A percentile compares a stretch with the other conserved stretches of the same genome.
phyloP scores from a whole-genome alignment of 2,329 filamentous ascomycete species.

The Xylaria hypoxylon region DNA sequence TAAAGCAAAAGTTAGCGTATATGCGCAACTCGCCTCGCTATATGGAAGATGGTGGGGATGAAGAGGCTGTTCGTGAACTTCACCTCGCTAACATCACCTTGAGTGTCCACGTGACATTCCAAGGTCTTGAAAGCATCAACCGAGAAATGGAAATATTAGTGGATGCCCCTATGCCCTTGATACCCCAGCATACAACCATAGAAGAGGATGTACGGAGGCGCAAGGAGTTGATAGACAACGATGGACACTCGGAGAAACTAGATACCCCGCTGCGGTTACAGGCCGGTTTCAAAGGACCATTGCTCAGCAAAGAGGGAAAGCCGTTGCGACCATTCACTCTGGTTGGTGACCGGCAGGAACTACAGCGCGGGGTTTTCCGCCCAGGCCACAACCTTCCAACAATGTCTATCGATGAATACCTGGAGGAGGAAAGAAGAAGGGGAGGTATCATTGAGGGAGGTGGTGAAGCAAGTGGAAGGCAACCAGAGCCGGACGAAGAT shows the following conservation, averaged over 20 bases:
- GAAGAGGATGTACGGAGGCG: conserved; percentile 60
- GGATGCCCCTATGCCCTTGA: conserved; percentile 70
- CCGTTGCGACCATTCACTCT: conserved; percentile 93
- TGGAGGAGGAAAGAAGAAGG: conserved; percentile 86
- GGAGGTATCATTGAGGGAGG: conserved; percentile 94
- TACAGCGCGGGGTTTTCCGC: conserved; percentile 85
- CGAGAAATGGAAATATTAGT: conserved; percentile 87
- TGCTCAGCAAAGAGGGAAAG: conserved; percentile 82
- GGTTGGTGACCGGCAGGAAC: conserved; percentile 78
- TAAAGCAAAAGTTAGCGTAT: conserved; percentile 82
- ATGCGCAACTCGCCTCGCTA: conserved; percentile 58
- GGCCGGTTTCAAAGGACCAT: conserved; percentile 70
- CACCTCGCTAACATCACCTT: conserved; percentile 81
- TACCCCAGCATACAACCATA: conserved; percentile 58
- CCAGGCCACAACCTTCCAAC: conserved; percentile 94
- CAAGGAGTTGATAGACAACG: conserved; percentile 50
- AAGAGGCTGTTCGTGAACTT: conserved; percentile 82
- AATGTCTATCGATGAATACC: conserved; percentile 97
- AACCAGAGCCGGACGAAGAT: conserved; percentile 86
- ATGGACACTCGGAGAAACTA: conserved; percentile 77
- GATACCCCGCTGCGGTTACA: conserved; percentile 71
- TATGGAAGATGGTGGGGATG: conserved; percentile 75
- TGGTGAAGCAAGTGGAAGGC: conserved; percentile 76
- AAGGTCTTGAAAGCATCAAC: conserved; percentile 86
- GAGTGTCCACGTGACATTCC: conserved; percentile 82